Evolutionary conservation across 1,284 basidiomycete genomes (phyloP), one percentile per base, ranked within the genome.

Genomic region (Trichosporon sp.): DNA sequence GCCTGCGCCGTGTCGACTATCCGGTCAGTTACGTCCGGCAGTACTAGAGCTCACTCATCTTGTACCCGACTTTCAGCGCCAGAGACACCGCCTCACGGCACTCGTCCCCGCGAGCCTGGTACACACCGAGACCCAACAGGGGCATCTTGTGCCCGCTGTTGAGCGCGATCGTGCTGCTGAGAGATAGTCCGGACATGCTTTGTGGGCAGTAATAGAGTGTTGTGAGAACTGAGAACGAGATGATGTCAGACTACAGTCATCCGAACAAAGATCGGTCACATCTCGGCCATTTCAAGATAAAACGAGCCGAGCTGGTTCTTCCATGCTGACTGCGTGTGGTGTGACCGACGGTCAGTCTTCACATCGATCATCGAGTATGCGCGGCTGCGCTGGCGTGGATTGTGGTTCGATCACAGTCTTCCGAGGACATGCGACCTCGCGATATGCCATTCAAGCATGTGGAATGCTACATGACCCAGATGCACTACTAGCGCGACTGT

Each of bases 51-150:
- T 63, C 64, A 87, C 89, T 66, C 63, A 77, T 75, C 31, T 86
- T 85, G 74, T 92, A 94, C 4, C 90, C 91, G n/a, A 82, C 84
- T 65, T 85, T 83, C 68, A 93, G 78, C 1, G 91, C 91, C 52
- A 86, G 84, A 23, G 87, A 74, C n/a, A 87, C 85, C 10, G 88
- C 86, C 0, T 84, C 74, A 32, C 81, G 82, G 61, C 82, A 82
- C 25, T 85, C 84, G 68, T 86, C 66, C 80, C 74, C 86, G 40
- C 70, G 61, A 82, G 80, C 89, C 88, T 88, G 85, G 73, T 88
- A 94, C 11, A 92, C 88, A 14, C 91, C 91, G 61, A 92, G 87
- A 1, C 91, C 91, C 0, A 94, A 83, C n/a, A 85, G 78, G 46
- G 91, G 91, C 79, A 93, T 87, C 31, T 66, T 37, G 40, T 69